Percentiles rank a stretch among this genome's conserved stretches.
Conservation (phyloP, 139 green algal species). For the Astrephomene gubernaculifera region DNA sequence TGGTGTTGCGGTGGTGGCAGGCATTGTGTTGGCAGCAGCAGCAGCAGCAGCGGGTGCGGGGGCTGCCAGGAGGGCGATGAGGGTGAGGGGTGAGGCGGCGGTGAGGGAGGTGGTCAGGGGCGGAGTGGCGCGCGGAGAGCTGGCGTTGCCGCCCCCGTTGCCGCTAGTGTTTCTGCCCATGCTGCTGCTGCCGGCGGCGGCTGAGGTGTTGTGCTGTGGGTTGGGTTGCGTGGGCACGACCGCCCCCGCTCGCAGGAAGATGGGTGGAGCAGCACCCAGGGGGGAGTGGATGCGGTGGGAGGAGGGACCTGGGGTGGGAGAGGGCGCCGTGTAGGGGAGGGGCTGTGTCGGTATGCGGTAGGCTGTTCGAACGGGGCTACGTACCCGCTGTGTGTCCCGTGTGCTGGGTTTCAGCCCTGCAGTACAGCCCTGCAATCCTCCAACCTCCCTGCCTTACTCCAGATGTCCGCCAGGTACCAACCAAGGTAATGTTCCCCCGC, state of each 20-base stretch:
- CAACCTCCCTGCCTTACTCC: too few species aligned
- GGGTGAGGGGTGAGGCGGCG: constrained; percentile 7
- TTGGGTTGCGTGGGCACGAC: constrained; percentile 7
- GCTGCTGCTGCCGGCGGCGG: background rate
- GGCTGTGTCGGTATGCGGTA: background rate
- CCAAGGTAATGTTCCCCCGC: background rate
- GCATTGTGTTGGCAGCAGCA: background rate
- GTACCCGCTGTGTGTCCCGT: background rate
- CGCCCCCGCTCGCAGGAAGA: constrained; percentile 10
- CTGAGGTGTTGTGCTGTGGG: background rate
- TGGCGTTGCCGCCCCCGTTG: too few species aligned
- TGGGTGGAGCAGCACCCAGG: constrained; percentile 9
- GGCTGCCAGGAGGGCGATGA: background rate
- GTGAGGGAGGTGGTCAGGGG: constrained; percentile 6
- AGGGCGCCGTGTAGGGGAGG: background rate
- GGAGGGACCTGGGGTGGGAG: background rate
- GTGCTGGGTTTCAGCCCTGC: background rate
- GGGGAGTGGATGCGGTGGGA: background rate
- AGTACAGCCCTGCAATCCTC: background rate
- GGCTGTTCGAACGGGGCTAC: background rate
- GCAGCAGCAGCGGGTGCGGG: background rate
- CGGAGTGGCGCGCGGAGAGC: background rate
- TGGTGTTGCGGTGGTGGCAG: too few species aligned
- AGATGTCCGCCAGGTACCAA: background rate
- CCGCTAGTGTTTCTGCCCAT: too few species aligned